Percentiles rank a stretch among this genome's conserved stretches.
phyloP scores from a whole-genome alignment of 106 monocot species.

The Narthecium ossifragum region DNA sequence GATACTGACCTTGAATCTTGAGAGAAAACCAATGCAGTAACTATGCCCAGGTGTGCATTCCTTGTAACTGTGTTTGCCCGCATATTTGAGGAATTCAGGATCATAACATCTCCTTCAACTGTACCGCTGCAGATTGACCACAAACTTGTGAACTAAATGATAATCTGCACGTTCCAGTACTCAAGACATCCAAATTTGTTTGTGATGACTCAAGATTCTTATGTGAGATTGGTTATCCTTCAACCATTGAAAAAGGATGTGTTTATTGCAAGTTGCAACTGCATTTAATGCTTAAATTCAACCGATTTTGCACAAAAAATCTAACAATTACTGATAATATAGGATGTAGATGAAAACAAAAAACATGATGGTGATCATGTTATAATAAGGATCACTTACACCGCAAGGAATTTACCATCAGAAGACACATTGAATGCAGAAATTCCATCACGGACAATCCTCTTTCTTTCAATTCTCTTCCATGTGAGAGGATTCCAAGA shows the following conservation, averaged over 20 bases:
- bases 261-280: too few species aligned
- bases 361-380: too few species aligned
- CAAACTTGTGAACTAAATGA: too few species aligned
- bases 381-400: slow-evolving; percentile 45
- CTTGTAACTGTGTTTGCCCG: slow-evolving; percentile 35
- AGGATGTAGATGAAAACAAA: too few species aligned
- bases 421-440: slow-evolving; percentile 52
- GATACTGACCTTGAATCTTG: slow-evolving; percentile 69
- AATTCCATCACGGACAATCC: slow-evolving; percentile 52
- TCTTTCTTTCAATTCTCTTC: slow-evolving; percentile 62
- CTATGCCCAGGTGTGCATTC: slow-evolving; percentile 72
- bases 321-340: too few species aligned
- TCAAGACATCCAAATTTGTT: too few species aligned
- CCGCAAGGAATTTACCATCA: slow-evolving; percentile 52
- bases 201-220: too few species aligned
- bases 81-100: slow-evolving; percentile 35
- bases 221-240: too few species aligned
- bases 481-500: slow-evolving; percentile 66
- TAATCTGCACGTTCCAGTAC: too few species aligned
- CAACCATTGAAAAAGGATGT: too few species aligned
- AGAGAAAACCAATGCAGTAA: slow-evolving; percentile 66
- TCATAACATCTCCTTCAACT: slow-evolving; percentile 52
- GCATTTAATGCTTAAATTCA: too few species aligned
- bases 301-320: too few species aligned
- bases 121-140: slow-evolving; percentile 47